Conservation (phyloP, 2,329 filamentous ascomycete genomes). For the Ceratocystiopsis brevicomis region DNA sequence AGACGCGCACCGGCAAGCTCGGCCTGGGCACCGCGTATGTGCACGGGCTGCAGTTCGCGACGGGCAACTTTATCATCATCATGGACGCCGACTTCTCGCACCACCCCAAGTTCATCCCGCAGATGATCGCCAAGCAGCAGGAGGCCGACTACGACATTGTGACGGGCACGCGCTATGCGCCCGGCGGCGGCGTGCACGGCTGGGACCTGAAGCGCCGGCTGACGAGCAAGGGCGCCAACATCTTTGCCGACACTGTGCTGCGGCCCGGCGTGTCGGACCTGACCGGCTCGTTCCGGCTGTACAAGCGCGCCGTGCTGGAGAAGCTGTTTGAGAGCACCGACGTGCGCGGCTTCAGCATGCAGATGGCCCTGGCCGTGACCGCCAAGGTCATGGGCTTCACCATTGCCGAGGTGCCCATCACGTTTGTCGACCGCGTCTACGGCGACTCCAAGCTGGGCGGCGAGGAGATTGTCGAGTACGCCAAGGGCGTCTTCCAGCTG, state of each 20-base stretch:
- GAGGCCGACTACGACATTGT: constrained; percentile 79
- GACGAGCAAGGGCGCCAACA: constrained; percentile 71
- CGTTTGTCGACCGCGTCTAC: constrained; percentile 87
- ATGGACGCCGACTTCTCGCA: constrained; percentile 99
- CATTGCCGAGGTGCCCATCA: constrained; percentile 89
- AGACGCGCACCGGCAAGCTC: constrained; percentile 81
- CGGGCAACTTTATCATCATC: constrained; percentile 94
- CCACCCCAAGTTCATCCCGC: constrained; percentile 95
- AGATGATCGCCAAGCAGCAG: constrained; percentile 74
- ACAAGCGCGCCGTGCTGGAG: constrained; percentile 77
- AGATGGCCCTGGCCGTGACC: constrained; percentile 99
- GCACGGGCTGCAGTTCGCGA: constrained; percentile 75
- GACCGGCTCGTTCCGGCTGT: constrained; percentile 85
- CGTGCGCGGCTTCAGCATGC: constrained; percentile 95
- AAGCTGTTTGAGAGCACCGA: constrained; percentile 81
- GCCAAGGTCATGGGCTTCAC: constrained; percentile 91
- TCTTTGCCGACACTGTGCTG: constrained; percentile 89
- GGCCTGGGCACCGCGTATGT: constrained; percentile 95
- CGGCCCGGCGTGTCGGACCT: constrained; percentile 87
- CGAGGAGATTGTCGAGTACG: constrained; percentile 91
- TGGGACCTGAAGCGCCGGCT: constrained; percentile 91
- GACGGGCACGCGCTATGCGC: constrained; percentile 85
- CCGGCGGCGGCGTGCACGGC: constrained; percentile 74
- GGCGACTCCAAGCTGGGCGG: constrained; percentile 84
- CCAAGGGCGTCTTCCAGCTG: constrained; percentile 61